Conservation (phyloP, 1,139 yeast species). For the Debaryomyces coudertii region DNA sequence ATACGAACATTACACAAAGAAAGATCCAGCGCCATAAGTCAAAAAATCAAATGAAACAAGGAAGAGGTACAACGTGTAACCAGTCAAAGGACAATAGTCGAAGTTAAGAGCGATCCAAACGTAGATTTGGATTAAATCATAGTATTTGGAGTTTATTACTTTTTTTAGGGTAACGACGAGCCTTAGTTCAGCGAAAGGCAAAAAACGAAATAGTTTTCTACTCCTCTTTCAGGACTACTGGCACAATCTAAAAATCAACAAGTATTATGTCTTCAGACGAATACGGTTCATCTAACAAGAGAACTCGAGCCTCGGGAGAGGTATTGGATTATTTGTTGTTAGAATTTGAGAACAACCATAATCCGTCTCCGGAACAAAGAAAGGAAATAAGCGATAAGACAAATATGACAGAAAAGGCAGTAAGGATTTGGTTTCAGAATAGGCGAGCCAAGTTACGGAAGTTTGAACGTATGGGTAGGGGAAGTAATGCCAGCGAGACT, state of each 20-base stretch:
- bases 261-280: slow-evolving; percentile 21
- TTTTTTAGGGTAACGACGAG: neutral
- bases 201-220: neutral
- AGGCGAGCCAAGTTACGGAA: slow-evolving; percentile 80
- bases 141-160: neutral
- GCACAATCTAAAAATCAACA: neutral
- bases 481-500: slow-evolving; percentile 3
- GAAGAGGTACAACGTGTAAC: neutral
- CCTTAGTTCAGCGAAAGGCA: neutral
- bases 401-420: slow-evolving; percentile 89
- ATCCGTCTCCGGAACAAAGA: slow-evolving; percentile 68
- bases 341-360: slow-evolving; percentile 74
- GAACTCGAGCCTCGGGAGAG: slow-evolving; percentile 80
- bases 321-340: slow-evolving; percentile 68
- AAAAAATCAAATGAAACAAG: slow-evolving; percentile 1
- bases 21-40: neutral
- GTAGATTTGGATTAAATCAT: neutral
- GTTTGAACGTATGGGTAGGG: slow-evolving; percentile 47
- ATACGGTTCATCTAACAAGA: slow-evolving; percentile 26
- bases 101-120: neutral
- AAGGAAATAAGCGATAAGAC: slow-evolving; percentile 74
- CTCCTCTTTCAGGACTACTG: slow-evolving; percentile 2
- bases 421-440: slow-evolving; percentile 94
- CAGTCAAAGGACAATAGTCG: neutral
- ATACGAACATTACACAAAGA: slow-evolving; percentile 8